Evolutionary conservation across 352 stramenopile genomes (phyloP), one percentile per base, ranked within the genome.

Genomic region (Phytophthora constricta): DNA sequence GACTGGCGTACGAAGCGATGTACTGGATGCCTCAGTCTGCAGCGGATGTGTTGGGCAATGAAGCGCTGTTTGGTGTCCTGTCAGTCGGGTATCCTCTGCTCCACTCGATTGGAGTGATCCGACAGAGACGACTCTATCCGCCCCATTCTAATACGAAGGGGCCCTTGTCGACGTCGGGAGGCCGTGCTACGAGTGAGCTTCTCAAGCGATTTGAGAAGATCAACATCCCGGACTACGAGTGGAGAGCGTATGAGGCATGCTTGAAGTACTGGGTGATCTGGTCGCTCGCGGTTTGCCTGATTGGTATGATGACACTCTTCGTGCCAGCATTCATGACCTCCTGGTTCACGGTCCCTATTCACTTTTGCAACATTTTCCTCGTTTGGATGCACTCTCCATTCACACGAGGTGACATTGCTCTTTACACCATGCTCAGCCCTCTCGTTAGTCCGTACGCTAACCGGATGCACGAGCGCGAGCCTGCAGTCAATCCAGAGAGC

Each of bases 191-290:
- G 3, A 70, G 59, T 25, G 52, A 79, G 39, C 16, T 77, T 37
- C 65, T 64, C 33, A 70, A 77, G 50, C 71, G 68, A 11, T 72
- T 76, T 14, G 68, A 79, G 43, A 78, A 73, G 33, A 67, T 74
- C 19, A 65, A 49, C 34, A 54, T 77, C 56, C 65, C 69, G 4
- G 62, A 80, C 64, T 80, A 86, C 56, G 80, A 91, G 57, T 92
- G 82, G 82, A 76, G 82, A 7, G 65, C 76, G 16, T 90, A 87
- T 55, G 87, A 95, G 58, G 79, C 79, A n/a, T 92, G 79, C 26
- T 70, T 95, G 39, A 91, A 93, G 77, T 93, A 92, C 69, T 95
- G 86, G 86, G 82, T 93, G 42, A 82, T 93, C 33, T 96, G 85
- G 86, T 89, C 86, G 1, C 60, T 93, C 34, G 70, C 70, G 0